Conservation (phyloP, 345 rosid species). For the Lepidium didymum region DNA sequence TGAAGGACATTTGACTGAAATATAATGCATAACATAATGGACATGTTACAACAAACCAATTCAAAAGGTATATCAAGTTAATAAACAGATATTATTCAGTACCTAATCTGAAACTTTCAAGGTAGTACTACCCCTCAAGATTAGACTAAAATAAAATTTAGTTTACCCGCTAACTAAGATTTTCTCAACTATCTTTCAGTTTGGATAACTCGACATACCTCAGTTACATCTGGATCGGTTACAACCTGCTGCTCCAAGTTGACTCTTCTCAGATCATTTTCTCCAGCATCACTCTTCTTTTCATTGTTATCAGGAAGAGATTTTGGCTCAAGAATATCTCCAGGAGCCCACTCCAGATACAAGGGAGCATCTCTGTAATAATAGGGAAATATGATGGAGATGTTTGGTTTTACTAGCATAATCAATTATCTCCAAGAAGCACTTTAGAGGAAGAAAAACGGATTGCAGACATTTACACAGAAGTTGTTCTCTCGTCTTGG, state of each 20-base stretch:
- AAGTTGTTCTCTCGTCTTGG: not conserved
- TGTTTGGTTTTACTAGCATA: not conserved
- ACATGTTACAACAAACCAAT: conserved; percentile 20
- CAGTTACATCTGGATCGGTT: conserved; percentile 72
- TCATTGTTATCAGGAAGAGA: conserved; percentile 31
- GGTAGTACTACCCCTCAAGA: not conserved
- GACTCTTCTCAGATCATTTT: conserved; percentile 53
- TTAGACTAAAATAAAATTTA: not conserved
- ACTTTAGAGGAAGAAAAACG: not conserved
- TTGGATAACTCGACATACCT: conserved; percentile 38
- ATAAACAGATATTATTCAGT: not conserved
- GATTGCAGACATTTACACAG: not conserved
- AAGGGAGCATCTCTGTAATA: conserved; percentile 74
- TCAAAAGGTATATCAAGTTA: not conserved
- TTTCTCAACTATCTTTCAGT: not conserved
- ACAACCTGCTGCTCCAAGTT: conserved; percentile 60
- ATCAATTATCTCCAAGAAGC: not conserved
- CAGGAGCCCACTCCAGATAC: conserved; percentile 96
- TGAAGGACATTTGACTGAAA: conserved; percentile 75
- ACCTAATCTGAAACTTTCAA: conserved; percentile 1
- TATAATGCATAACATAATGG: conserved; percentile 8
- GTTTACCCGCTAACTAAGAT: conserved; percentile 1
- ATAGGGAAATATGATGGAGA: conserved; percentile 7
- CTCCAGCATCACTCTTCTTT: conserved; percentile 41
- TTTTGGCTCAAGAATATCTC: conserved; percentile 47